Percentiles rank a stretch among this genome's conserved stretches.
Conservation (phyloP, 2,329 filamentous ascomycete species). For the Dactylonectria estremocensis region DNA sequence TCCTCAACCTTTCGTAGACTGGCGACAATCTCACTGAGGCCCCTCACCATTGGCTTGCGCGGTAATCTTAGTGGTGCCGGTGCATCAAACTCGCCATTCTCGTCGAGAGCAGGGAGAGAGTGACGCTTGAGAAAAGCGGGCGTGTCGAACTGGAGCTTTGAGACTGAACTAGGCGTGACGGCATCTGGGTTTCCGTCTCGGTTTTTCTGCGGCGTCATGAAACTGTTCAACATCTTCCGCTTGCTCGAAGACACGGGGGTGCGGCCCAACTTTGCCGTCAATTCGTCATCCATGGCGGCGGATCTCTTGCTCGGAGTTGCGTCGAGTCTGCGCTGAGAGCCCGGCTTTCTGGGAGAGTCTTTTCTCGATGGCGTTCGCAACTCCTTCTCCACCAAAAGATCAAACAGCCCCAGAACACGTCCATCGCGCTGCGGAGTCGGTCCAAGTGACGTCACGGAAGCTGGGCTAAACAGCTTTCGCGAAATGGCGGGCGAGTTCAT, state of each 20-base stretch:
- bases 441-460: constrained; percentile 74
- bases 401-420: constrained; percentile 83
- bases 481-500: constrained; percentile 70
- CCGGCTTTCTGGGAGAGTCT: constrained; percentile 43
- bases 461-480: constrained; percentile 73
- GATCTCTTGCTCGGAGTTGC: constrained; percentile 65
- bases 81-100: constrained; percentile 67
- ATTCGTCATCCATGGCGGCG: constrained; percentile 48
- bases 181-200: constrained; percentile 56
- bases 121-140: constrained; percentile 77
- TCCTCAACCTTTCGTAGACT: constrained; percentile 80
- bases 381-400: constrained; percentile 71
- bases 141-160: constrained; percentile 75
- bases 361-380: constrained; percentile 66
- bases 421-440: constrained; percentile 88
- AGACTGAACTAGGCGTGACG: constrained; percentile 66
- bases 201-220: constrained; percentile 75
- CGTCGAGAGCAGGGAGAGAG: constrained; percentile 67
- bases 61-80: constrained; percentile 68
- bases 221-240: constrained; percentile 73
- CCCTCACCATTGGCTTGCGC: constrained; percentile 75
- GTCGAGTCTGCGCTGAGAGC: constrained; percentile 38
- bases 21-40: constrained; percentile 82
- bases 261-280: constrained; percentile 55
- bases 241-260: constrained; percentile 73